Conservation (phyloP, 108 stramenopile species). For the Skeletonema potamos region DNA sequence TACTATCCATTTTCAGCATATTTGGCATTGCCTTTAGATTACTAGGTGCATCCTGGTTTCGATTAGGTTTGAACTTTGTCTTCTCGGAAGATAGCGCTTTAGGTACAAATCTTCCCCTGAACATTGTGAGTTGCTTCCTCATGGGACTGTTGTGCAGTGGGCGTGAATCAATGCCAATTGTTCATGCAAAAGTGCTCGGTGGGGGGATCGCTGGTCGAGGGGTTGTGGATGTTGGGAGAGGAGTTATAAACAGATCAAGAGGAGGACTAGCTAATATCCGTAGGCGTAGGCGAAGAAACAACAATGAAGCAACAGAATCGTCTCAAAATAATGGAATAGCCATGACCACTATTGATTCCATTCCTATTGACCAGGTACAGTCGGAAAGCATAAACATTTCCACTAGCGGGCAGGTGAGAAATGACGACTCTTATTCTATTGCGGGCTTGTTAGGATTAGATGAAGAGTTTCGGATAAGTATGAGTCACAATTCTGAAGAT, state of each 20-base stretch:
- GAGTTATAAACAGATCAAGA: conserved; percentile 32
- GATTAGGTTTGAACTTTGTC: conserved; percentile 55
- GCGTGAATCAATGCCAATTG: conserved; percentile 36
- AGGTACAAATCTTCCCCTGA: conserved; percentile 77
- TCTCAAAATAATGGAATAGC: neutral
- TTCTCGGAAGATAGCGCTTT: conserved; percentile 66
- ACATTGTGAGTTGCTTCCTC: conserved; percentile 74
- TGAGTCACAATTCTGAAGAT: conserved; percentile 25
- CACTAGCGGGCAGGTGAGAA: neutral
- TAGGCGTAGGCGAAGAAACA: neutral
- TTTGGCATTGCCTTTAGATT: conserved; percentile 76
- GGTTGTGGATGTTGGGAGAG: conserved; percentile 32
- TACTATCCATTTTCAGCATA: conserved; percentile 70
- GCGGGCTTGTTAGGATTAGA: conserved; percentile 38
- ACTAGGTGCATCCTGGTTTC: conserved; percentile 63
- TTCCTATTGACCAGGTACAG: neutral
- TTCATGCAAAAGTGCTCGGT: conserved; percentile 31
- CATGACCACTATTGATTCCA: neutral
- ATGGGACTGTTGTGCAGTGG: conserved; percentile 79
- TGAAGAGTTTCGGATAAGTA: conserved; percentile 37
- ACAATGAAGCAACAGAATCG: neutral
- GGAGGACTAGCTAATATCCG: conserved; percentile 9
- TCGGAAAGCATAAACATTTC: neutral
- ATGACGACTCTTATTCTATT: conserved; percentile 23
- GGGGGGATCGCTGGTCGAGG: conserved; percentile 35